Conservation (phyloP, 768 basidiomycete species). For the Pisolithus albus region DNA sequence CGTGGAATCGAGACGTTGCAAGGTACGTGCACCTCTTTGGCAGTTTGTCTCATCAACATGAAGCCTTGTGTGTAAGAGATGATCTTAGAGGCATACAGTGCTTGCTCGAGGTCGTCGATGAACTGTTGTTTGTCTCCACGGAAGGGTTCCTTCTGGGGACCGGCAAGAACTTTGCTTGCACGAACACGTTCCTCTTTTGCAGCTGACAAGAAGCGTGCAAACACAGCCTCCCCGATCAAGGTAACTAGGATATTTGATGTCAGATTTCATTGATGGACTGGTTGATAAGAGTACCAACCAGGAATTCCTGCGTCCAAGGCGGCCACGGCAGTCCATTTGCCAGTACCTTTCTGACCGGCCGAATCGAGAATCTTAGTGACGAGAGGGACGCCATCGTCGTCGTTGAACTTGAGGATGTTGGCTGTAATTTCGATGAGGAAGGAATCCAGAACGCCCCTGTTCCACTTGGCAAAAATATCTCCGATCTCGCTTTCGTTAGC, state of each 20-base stretch:
- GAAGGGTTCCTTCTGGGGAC: slow-evolving; percentile 90
- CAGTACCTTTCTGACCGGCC: slow-evolving; percentile 98
- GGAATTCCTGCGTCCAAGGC: slow-evolving; percentile 90
- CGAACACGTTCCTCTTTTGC: slow-evolving; percentile 94
- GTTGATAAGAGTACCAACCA: slow-evolving; percentile 39
- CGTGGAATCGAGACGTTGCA: background rate
- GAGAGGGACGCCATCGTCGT: slow-evolving; percentile 88
- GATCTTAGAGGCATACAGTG: slow-evolving; percentile 98
- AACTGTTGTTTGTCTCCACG: slow-evolving; percentile 97
- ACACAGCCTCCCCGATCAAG: slow-evolving; percentile 98
- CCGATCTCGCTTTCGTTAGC: slow-evolving; percentile 85
- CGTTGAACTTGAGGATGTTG: slow-evolving; percentile 95
- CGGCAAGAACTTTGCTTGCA: slow-evolving; percentile 85
- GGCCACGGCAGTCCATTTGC: slow-evolving; percentile 98
- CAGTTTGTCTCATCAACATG: slow-evolving; percentile 98
- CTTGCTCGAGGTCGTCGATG: slow-evolving; percentile 98
- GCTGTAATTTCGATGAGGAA: slow-evolving; percentile 99
- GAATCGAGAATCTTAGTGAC: slow-evolving; percentile 92
- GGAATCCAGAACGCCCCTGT: slow-evolving; percentile 98
- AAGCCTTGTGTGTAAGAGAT: slow-evolving; percentile 99
- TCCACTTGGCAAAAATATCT: slow-evolving; percentile 91
- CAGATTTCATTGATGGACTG: slow-evolving; percentile 4
- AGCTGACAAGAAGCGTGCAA: slow-evolving; percentile 94
- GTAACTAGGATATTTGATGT: slow-evolving; percentile 55
- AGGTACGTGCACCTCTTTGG: slow-evolving; percentile 62